Base-by-base conservation (phyloP, 2,329 filamentous ascomycete species). In the Colletotrichum scovillei region DNA sequence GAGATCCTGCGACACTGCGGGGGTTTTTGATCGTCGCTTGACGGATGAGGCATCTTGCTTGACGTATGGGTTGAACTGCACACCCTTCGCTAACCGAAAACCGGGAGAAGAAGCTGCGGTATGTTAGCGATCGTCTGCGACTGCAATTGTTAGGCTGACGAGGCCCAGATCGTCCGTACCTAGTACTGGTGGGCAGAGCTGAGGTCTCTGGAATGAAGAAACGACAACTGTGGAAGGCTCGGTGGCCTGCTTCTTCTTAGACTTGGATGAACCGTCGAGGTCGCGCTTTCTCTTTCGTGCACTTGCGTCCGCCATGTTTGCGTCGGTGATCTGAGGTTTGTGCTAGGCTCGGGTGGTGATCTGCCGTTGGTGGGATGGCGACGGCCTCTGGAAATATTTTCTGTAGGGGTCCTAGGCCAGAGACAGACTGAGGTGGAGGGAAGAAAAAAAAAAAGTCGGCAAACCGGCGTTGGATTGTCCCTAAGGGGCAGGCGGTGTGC, bases 201-300 rank as follows among this genome's bases (percentile, higher is more conserved):
- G 84, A 22, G 84, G 82, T 71, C 82, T 82, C 30, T 86, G 80
- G 16, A 89, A 78, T 2, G 87, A 84, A 38, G 86, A 84, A 35
- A 91, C 82, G 55, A 81, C 85, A 67, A 88, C 82, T 42, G 80
- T 82, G 28, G 82, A 75, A 60, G 82, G 77, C 19, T 81, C 67
- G 11, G 77, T 77, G 14, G 69, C 69, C 14, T 88, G 85, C 80
- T 89, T 90, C 80, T 86, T 91, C 75, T 87, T 86, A 28, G 84
- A 81, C 69, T 85, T 85, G 1, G 81, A 79, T 2, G 80, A 77
- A 52, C 81, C 78, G 12, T 86, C 84, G 49, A 83, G 83, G 22
- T 83, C 82, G 74, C 87, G 84, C 82, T 91, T 91, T 70, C 89
- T 84, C 81, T 91, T 91, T 78, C 87, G 88, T 70, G 78, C 81